phyloP scores from a whole-genome alignment of 805 yeast species.

The Nematodospora valgi region DNA sequence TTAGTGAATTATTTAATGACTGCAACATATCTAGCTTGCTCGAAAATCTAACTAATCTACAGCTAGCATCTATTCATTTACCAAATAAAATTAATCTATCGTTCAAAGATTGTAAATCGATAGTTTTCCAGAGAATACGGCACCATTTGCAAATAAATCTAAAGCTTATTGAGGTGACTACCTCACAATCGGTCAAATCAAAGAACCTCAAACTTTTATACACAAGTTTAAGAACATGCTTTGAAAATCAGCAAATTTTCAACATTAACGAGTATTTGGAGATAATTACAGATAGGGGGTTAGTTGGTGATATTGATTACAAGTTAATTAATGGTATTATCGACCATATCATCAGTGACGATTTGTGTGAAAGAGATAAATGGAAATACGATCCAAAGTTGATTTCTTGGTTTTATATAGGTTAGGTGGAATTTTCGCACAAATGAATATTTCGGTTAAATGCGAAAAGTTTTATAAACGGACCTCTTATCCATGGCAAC shows the following conservation, averaged over 20 bases:
- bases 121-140: conserved; percentile 24
- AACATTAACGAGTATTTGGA: conserved; percentile 15
- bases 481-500: not conserved
- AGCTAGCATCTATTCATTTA: conserved; percentile 6
- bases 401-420: conserved; percentile 15
- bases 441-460: not conserved
- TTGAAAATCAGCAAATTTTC: conserved; percentile 6
- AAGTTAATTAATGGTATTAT: conserved; percentile 24
- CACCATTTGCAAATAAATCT: conserved; percentile 20
- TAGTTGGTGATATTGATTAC: conserved; percentile 12
- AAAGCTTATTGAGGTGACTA: conserved; percentile 22
- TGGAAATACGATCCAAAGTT: conserved; percentile 23
- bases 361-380: conserved; percentile 12
- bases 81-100: conserved; percentile 2
- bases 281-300: conserved; percentile 8
- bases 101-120: conserved; percentile 8
- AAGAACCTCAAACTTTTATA: conserved; percentile 10
- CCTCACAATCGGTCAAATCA: conserved; percentile 20
- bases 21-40: conserved; percentile 14
- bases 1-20: conserved; percentile 20
- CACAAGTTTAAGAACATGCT: conserved; percentile 10
- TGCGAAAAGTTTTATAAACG: not conserved
- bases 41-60: conserved; percentile 12
- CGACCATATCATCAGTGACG: conserved; percentile 18
- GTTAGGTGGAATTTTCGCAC: not conserved